Evolutionary conservation across 192 early-diverging fungal genomes (phyloP).

Genomic region (Piromyces finnis): DNA sequence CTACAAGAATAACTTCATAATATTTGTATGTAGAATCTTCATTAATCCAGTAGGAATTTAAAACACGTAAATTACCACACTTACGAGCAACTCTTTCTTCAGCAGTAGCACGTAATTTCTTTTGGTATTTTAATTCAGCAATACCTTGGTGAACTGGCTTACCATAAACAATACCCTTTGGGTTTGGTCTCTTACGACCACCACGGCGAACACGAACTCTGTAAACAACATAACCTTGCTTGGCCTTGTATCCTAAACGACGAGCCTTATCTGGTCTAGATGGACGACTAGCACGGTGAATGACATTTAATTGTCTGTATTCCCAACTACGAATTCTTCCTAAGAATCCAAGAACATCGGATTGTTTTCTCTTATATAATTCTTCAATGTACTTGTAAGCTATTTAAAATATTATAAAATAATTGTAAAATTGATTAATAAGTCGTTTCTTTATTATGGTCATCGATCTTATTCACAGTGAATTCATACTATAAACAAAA

Average conservation of each 20-base stretch:
- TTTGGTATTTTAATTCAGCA: constrained; percentile 96
- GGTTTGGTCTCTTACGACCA: constrained; percentile 89
- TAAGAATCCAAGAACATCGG: constrained; percentile 97
- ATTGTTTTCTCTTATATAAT: constrained; percentile 99
- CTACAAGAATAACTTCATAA: constrained; percentile 96
- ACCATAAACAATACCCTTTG: constrained; percentile 96
- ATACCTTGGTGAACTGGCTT: constrained; percentile 98
- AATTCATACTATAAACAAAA: neutral
- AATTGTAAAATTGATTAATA: neutral
- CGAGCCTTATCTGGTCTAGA: constrained; percentile 98
- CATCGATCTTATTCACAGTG: neutral
- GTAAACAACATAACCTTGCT: constrained; percentile 99
- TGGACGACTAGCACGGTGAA: constrained; percentile 95
- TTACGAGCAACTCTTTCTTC: constrained; percentile 96
- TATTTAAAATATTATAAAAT: neutral
- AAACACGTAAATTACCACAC: constrained; percentile 92
- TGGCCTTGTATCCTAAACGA: constrained; percentile 99
- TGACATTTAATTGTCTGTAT: constrained; percentile 95
- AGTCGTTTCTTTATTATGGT: neutral
- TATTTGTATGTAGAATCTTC: constrained; percentile 98
- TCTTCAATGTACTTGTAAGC: constrained; percentile 88
- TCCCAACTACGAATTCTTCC: constrained; percentile 96
- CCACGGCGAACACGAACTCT: constrained; percentile 97
- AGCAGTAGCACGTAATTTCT: constrained; percentile 76
- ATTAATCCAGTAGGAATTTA: constrained; percentile 99